A percentile compares a stretch with the other conserved stretches of the same genome.
phyloP scores from a whole-genome alignment of 306 rosid species.

The Vicia sativa region DNA sequence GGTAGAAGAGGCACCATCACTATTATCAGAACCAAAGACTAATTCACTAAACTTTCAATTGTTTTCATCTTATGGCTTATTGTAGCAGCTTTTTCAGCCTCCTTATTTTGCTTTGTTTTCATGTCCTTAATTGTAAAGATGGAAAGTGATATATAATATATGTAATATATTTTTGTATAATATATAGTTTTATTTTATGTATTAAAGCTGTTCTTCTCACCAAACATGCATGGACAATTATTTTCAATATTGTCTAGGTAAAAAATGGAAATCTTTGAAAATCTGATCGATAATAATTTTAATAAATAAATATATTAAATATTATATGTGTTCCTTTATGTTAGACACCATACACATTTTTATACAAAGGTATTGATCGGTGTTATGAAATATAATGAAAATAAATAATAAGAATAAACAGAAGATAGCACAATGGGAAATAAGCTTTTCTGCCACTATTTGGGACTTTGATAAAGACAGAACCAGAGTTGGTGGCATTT shows the following conservation, averaged over 20 bases:
- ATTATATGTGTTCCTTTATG: too few species aligned
- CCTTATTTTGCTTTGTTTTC: slow-evolving; percentile 41
- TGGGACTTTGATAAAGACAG: slow-evolving; percentile 44
- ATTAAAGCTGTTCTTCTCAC: slow-evolving; percentile 39
- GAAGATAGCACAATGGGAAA: slow-evolving; percentile 22
- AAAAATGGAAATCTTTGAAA: neutral
- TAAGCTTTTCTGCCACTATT: slow-evolving; percentile 37
- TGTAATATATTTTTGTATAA: slow-evolving; percentile 9
- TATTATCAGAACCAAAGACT: slow-evolving; percentile 92
- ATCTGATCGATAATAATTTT: too few species aligned
- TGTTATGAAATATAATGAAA: neutral
- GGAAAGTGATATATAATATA: slow-evolving; percentile 29
- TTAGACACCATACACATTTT: too few species aligned
- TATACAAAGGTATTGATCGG: too few species aligned
- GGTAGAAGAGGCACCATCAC: slow-evolving; percentile 94
- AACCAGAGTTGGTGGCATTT: slow-evolving; percentile 14
- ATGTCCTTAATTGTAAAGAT: slow-evolving; percentile 58
- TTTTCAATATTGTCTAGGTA: slow-evolving; percentile 1
- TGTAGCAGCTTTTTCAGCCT: slow-evolving; percentile 42
- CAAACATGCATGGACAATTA: slow-evolving; percentile 39
- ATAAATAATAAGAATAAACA: neutral
- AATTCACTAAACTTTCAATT: neutral
- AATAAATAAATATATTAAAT: too few species aligned
- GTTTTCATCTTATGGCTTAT: neutral
- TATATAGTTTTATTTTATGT: slow-evolving; percentile 9